These are phyloP conservation scores for Melastoma candidum DNA, from an alignment of 441 rosid species.

Conservation along the genomic window DNA sequence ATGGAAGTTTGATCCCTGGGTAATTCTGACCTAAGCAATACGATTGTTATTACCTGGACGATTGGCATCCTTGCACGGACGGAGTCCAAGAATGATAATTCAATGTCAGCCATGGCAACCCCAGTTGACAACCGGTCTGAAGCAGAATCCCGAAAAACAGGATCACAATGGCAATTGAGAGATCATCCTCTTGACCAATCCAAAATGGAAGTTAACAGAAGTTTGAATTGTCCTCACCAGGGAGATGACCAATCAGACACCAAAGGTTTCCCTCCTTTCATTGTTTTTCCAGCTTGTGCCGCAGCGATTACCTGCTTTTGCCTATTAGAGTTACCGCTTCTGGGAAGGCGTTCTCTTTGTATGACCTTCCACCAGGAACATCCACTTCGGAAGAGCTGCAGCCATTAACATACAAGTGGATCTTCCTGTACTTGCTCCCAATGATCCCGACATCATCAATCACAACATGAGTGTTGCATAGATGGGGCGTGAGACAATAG, in stretches of 20 bases:
- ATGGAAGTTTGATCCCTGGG: neutral
- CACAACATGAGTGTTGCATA: conserved; percentile 81
- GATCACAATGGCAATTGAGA: neutral
- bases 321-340: conserved; percentile 55
- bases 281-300: conserved; percentile 90
- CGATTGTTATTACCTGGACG: conserved; percentile 41
- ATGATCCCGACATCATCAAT: conserved; percentile 69
- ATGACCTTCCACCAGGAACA: conserved; percentile 82
- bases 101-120: conserved; percentile 73
- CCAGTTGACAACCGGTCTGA: conserved; percentile 75
- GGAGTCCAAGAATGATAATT: conserved; percentile 64
- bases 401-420: conserved; percentile 53
- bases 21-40: neutral
- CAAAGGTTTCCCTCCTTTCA: conserved; percentile 79
- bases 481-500: conserved; percentile 20
- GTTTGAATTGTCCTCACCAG: conserved; percentile 36
- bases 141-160: neutral
- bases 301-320: conserved; percentile 71
- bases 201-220: neutral
- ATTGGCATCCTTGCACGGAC: conserved; percentile 81
- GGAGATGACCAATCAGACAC: conserved; percentile 69
- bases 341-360: conserved; percentile 80
- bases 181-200: neutral
- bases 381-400: conserved; percentile 31
- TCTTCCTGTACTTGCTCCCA: conserved; percentile 57